Percentiles rank a stretch among this genome's conserved stretches.
Evolutionary conservation across 805 yeast species (phyloP).

Genomic region (Candida patagonica): DNA sequence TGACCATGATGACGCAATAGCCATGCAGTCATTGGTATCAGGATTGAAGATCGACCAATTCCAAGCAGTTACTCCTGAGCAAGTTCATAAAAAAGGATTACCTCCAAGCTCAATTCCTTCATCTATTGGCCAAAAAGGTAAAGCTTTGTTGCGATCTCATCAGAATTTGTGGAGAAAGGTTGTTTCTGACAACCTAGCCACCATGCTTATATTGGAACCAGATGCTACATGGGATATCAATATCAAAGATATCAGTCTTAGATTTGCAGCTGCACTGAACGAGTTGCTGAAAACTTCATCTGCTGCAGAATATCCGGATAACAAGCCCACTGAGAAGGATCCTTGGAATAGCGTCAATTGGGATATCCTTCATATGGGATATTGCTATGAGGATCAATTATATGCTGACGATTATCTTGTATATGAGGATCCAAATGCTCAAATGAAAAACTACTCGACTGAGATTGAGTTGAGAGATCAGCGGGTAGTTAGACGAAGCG

Average conservation of each 20-base stretch:
- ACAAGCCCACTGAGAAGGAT: conserved; percentile 5
- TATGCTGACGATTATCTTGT: background rate
- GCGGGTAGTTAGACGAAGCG: conserved; percentile 8
- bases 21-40: conserved; percentile 5
- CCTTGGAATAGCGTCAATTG: conserved; percentile 9
- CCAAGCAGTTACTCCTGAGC: conserved; percentile 2
- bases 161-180: conserved; percentile 13
- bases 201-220: conserved; percentile 9
- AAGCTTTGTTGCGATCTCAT: conserved; percentile 11
- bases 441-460: background rate
- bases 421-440: conserved; percentile 7
- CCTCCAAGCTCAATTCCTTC: conserved; percentile 5
- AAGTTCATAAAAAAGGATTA: conserved; percentile 4
- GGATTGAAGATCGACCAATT: conserved; percentile 1
- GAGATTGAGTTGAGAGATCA: conserved; percentile 3
- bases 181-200: conserved; percentile 4
- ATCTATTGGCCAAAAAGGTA: background rate
- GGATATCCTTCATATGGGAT: conserved; percentile 9
- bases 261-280: conserved; percentile 7
- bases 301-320: background rate
- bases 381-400: conserved; percentile 3
- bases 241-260: conserved; percentile 1
- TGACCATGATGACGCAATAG: conserved; percentile 10
- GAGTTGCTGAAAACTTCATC: conserved; percentile 4
- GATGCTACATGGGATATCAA: conserved; percentile 13